Base-by-base conservation (phyloP, 2,329 filamentous ascomycete species). In the Sphaerulina musiva region DNA sequence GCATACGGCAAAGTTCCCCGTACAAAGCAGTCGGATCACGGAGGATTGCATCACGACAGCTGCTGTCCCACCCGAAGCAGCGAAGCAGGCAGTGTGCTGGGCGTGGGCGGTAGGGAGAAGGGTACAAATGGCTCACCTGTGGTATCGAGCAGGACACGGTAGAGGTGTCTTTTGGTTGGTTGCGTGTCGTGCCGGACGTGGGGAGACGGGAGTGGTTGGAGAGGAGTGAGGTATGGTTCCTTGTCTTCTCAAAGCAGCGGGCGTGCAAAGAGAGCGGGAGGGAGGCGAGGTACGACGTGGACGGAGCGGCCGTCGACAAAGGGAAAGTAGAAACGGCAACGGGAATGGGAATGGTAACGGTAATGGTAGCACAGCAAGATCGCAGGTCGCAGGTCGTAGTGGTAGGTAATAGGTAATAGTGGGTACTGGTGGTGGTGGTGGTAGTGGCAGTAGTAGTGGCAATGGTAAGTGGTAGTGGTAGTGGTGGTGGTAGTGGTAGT, bases 21-120 rank as follows among this genome's bases (percentile, higher is more conserved):
- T 44, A 56, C 53, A 45, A 52, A 48, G 53, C 31, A 42, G 32
- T 50, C 43, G 46, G 46, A 53, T 42, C 48, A 46, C 56, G 56
- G 56, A 48, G 52, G 48, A 45, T 46, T 55, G 56, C 56, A 58
- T 58, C 56, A 58, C 56, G 56, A 58, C 53, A 53, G 56, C 56
- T 58, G 56, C 56, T 51, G 56, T 56, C 56, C 29, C 29, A 56
- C 56, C 34, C 53, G 26, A 53, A 46, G 42, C 14, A 41, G 36
- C 26, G 46, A 38, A 39, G 34, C 52, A 42, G 34, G 48, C 32
- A 48, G 39, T 56, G 53, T 52, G 53, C 46, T 51, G 54, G 47
- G 44, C 8, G 12, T 36, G 38, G 17, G 17, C 20, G 41, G 45
- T 20, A 23, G 14, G 4, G 32, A 6, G 46, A 23, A 45, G 42